Base-by-base conservation (phyloP, 192 early-diverging fungal species). In the Coemansia nantahalensis region DNA sequence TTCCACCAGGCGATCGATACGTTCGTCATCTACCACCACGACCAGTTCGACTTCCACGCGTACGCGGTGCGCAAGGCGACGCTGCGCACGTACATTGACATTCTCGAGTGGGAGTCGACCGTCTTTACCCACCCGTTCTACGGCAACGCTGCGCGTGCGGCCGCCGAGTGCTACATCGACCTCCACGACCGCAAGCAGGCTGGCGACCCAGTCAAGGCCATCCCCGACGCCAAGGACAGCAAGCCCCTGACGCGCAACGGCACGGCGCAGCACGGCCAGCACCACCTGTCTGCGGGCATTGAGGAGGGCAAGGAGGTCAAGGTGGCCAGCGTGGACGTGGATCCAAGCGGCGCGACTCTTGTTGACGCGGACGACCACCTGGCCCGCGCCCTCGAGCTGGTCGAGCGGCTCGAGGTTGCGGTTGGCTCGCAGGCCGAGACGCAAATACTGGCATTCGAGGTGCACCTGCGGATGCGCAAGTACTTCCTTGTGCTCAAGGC, bases 1-100 rank as follows among this genome's bases (percentile, higher is more conserved):
- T 90, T 86, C 63, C 86, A 96, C 59, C 82, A 86, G 53, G 83
- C 94, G 19, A 83, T 88, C 22, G 84, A 81, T 65, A 80, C 84
- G 66, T 98, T 95, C 62, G 56, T 50, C 33, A 90, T 92, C 45
- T 90, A 89, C 59, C 84, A 85, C 32, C 91, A 92, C 45, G 93
- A 94, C 51, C 91, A 95, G 72, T 92, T 94, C 48, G 96, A 98
- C 68, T 98, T 97, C 81, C 96, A 98, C 65, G 78, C 80, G 17
- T 98, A 97, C 69, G 89, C 83, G 47, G 74, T 94, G 28, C 91
- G 96, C 56, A 95, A 95, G 77, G 77, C 79, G 35, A 94, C 94
- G 24, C 62, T 97, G 35, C 81, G 91, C 30, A 79, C 91, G 10
- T 98, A 98, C 55, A 63, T 91, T 9, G 84, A 90, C 15, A 78